Conservation (phyloP, 78 protist genomes). For the Speleostelium caveatum region DNA sequence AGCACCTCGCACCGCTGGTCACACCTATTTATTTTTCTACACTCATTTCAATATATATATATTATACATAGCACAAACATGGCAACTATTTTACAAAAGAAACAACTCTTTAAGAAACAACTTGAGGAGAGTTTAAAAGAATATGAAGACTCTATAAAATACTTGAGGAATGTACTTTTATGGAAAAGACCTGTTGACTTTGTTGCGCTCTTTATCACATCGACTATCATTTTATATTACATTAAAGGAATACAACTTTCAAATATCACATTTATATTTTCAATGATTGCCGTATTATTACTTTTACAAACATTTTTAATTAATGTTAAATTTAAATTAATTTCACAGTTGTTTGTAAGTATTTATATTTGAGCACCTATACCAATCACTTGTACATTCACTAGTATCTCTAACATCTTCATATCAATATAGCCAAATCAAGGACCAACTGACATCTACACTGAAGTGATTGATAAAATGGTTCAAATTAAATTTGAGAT, state of each 20-base stretch:
- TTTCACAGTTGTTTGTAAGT: conserved; percentile 47
- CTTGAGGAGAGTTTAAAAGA: conserved; percentile 56
- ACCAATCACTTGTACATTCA: not conserved
- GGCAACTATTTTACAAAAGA: conserved; percentile 30
- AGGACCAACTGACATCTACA: conserved; percentile 21
- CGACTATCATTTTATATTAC: conserved; percentile 13
- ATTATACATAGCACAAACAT: not conserved
- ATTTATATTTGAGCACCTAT: not conserved
- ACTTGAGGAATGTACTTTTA: conserved; percentile 29
- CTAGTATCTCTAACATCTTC: not conserved
- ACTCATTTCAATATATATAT: too few species aligned
- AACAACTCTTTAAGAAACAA: conserved; percentile 45
- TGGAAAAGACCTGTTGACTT: conserved; percentile 62
- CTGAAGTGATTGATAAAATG: conserved; percentile 21
- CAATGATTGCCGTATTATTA: conserved; percentile 13
- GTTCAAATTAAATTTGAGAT: conserved; percentile 9
- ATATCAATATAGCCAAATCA: conserved; percentile 13
- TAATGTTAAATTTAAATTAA: conserved; percentile 6
- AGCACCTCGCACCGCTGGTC: too few species aligned
- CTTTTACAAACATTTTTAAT: not conserved
- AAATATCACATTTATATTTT: conserved; percentile 7
- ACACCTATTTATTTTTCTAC: too few species aligned
- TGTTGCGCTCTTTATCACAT: conserved; percentile 10
- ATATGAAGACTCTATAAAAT: conserved; percentile 31
- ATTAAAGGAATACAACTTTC: not conserved